Percentiles rank a stretch among this genome's conserved stretches.
Evolutionary conservation across 176 grass and related monocot species (phyloP).

Genomic region (Aegilops bicornis): DNA sequence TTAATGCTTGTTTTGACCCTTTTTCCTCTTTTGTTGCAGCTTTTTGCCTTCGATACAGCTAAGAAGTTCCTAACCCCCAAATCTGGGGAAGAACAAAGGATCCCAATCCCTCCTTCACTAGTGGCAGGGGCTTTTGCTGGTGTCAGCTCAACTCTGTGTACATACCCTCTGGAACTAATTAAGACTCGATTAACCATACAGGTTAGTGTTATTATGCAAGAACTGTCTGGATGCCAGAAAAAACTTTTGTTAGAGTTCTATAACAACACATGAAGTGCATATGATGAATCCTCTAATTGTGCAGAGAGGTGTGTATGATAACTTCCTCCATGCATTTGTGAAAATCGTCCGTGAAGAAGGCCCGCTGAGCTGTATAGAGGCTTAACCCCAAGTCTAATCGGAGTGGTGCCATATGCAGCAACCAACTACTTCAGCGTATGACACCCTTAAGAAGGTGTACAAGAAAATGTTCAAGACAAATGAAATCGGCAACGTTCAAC

Average conservation of each 20-base stretch:
- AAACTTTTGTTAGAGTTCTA: background rate
- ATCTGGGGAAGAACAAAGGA: constrained; percentile 50
- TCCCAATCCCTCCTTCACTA: constrained; percentile 74
- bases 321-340: constrained; percentile 66
- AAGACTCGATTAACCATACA: constrained; percentile 92
- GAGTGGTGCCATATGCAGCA: constrained; percentile 83
- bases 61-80: constrained; percentile 80
- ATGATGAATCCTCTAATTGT: constrained; percentile 21
- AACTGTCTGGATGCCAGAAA: constrained; percentile 10
- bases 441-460: constrained; percentile 79
- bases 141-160: constrained; percentile 86
- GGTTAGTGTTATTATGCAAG: constrained; percentile 34
- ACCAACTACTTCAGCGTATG: constrained; percentile 89
- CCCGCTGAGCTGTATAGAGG: constrained; percentile 74
- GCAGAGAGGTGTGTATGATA: constrained; percentile 82
- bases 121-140: constrained; percentile 86
- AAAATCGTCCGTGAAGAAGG: constrained; percentile 80
- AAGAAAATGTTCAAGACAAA: constrained; percentile 64
- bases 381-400: constrained; percentile 80
- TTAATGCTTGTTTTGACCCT: constrained; percentile 7
- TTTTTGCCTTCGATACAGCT: constrained; percentile 82
- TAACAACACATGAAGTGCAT: background rate
- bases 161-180: constrained; percentile 88
- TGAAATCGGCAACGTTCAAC: constrained; percentile 59
- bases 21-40: constrained; percentile 29